Evolutionary conservation across 129 eudicot genomes (phyloP), one percentile per base, ranked within the genome.

Genomic region (Kitagawia praeruptora): DNA sequence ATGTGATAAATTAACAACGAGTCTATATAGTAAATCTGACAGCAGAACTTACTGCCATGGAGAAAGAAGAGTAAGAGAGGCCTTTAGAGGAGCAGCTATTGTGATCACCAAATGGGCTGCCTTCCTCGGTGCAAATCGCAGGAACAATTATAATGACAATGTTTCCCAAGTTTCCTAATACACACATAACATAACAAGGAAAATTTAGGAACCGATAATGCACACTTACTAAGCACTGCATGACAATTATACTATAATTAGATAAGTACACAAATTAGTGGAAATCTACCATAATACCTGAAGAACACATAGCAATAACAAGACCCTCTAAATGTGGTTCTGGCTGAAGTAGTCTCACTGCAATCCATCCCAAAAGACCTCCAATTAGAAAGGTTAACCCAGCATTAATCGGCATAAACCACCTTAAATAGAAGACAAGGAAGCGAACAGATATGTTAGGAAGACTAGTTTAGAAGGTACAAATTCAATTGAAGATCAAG

Each of bases 51-150:
- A 93, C 98, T 42, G 96, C 97, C 94, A 95, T 87, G 63, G 97
- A 95, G 90, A 96, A 90, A 15, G 98, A 92, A 37, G 91, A 81
- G 77, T 96, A 96, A 0, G 99, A 90, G 79, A 96, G 90, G 69
- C 97, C 99, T 64, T 80, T 76, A 12, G 90, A 67, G 45, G 89
- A n/a, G 61, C 99, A 96, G 56, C 75, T 75, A 8, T 48, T 78
- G 61, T 88, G 91, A 81, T 90, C 96, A 21, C 98, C 98, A 66
- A 96, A 96, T 27, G 99, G 99, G 82, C 89, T 92, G 6, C 99
- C 98, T 40, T 84, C 82, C 70, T 96, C 93, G 0, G 81, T 75
- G 84, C 99, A 96, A 25, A 92, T 90, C 53, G 97, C 99, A 44
- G 99, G 99, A 71, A 96, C 82, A 31, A 96, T 81, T 49, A 96